Evolutionary conservation across 257 asterid genomes (phyloP), one percentile per base, ranked within the genome.

Genomic region (Striga asiatica): DNA sequence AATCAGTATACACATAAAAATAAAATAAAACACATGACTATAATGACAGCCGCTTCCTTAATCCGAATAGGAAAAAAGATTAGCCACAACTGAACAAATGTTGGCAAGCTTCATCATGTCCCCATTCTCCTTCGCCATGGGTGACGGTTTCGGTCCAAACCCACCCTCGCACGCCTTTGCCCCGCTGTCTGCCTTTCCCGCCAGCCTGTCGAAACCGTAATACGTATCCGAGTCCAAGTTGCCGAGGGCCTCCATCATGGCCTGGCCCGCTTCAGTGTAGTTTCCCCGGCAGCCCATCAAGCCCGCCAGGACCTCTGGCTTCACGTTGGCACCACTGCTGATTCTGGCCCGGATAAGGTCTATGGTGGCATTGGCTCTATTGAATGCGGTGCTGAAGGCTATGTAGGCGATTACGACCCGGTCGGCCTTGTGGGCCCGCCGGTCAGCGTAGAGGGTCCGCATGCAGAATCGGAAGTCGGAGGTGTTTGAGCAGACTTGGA

Each of bases 191-290:
- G 54, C 63, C 6, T 25, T 54, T 0, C 13, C 5, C n/a, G 75
- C 28, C 20, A 47, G 7, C 0, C 12, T 6, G 16, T 32, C 63
- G 31, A 73, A 54, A 12, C 57, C 62, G 14, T 32, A 11, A 9
- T 13, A 55, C n/a, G 55, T 5, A 1, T 65, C 71, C 13, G 62
- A 54, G 28, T 64, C 65, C 68, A 73, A 59, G 43, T 73, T 28
- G 0, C 27, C 35, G 16, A 43, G 13, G 10, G 45, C 55, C 11
- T 68, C 58, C 0, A 2, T 3, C 7, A 64, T 42, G 1, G 11
- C 56, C 8, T 13, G 13, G 24, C 58, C 6, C 13, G 78, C 78
- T 37, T 54, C 46, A n/a, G 20, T 1, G 18, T 73, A 73, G 25
- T 20, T 25, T 0, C 21, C 38, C n/a, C 8, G 8, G 49, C 78